These are phyloP conservation scores for Rosa persica DNA, from an alignment of 306 rosid species.

Conservation along the genomic window DNA sequence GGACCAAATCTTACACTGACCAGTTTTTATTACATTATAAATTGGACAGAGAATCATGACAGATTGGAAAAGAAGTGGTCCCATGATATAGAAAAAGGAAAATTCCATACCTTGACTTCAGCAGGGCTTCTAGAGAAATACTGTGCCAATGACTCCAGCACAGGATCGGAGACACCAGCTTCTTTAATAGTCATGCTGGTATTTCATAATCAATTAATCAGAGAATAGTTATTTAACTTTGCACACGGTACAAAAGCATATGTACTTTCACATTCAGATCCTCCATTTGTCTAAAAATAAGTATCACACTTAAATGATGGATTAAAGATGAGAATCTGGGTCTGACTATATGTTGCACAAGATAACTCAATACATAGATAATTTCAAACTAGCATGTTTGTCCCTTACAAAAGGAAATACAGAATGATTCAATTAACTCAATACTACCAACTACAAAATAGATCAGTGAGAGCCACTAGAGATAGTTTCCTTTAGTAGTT, in stretches of 20 bases:
- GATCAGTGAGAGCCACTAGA: background rate
- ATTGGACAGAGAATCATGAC: slow-evolving; percentile 26
- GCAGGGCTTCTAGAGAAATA: slow-evolving; percentile 74
- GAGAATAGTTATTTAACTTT: slow-evolving; percentile 27
- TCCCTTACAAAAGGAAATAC: background rate
- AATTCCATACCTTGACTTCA: slow-evolving; percentile 69
- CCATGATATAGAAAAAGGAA: background rate
- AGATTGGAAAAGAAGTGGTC: slow-evolving; percentile 24
- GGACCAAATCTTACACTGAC: slow-evolving; percentile 78
- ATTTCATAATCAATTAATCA: slow-evolving; percentile 33
- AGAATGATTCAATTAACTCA: slow-evolving; percentile 1
- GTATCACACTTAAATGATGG: background rate
- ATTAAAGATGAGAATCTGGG: background rate
- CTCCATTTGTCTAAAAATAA: background rate
- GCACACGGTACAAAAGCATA: slow-evolving; percentile 8
- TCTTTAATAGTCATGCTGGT: slow-evolving; percentile 76
- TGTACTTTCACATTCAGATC: background rate
- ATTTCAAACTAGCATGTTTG: background rate
- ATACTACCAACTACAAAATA: background rate
- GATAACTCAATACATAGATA: background rate
- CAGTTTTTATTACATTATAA: slow-evolving; percentile 52
- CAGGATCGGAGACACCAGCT: slow-evolving; percentile 70
- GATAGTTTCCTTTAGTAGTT: background rate
- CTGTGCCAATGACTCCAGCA: slow-evolving; percentile 68
- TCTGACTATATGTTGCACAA: background rate